These are phyloP conservation scores for Boehmeria nivea DNA, from an alignment of 306 rosid genomes.

Conservation along the genomic window DNA sequence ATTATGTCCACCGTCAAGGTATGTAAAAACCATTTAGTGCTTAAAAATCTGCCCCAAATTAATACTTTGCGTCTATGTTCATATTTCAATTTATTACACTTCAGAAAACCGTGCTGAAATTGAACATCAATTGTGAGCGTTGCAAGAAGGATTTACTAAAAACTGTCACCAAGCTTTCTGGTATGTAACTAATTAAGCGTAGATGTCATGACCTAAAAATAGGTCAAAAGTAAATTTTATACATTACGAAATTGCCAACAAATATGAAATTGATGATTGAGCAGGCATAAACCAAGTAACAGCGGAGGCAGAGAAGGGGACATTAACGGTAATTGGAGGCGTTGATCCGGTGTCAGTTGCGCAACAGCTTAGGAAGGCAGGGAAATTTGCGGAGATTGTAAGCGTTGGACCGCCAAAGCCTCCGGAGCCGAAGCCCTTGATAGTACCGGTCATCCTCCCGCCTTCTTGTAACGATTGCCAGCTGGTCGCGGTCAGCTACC, in stretches of 20 bases:
- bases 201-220: too few relatives aligned
- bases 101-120: slow-evolving; percentile 8
- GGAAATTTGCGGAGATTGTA: not conserved
- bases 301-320: not conserved
- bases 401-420: slow-evolving; percentile 17
- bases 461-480: not conserved
- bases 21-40: too few relatives aligned
- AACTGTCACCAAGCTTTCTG: slow-evolving; percentile 5
- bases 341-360: not conserved
- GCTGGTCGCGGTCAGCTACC: not conserved
- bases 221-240: too few relatives aligned
- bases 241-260: too few relatives aligned
- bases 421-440: not conserved
- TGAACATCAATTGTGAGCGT: not conserved
- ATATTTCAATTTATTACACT: too few relatives aligned
- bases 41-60: too few relatives aligned
- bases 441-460: not conserved
- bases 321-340: not conserved
- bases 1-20: too few relatives aligned
- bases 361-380: not conserved
- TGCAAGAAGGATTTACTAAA: slow-evolving; percentile 12
- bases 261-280: not conserved
- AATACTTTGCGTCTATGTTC: too few relatives aligned
- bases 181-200: too few relatives aligned
- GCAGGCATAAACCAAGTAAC: not conserved